Evolutionary conservation across 2,329 filamentous ascomycete genomes (phyloP), one percentile per base, ranked within the genome.

Genomic region (Sclerotinia minor): DNA sequence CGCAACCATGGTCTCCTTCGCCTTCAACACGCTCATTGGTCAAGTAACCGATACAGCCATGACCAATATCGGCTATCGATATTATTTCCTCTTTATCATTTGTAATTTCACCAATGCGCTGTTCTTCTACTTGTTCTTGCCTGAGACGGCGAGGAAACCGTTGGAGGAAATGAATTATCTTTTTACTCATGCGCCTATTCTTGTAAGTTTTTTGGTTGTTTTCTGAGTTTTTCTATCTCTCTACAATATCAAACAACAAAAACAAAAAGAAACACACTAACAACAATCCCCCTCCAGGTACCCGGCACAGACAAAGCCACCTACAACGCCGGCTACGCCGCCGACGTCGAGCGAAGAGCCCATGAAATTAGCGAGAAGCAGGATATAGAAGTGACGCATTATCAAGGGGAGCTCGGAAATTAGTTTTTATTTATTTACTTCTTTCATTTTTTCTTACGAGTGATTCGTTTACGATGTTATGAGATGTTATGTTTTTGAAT

Each of bases 11-110:
- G 83, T 81, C 0, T 87, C 83, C 15, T 92, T 90, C 77, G 89
- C 89, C 2, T 92, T 91, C 80, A 92, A 91, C 79, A 91, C 89
- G 41, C 86, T 92, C 84, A 91, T 92, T 67, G 88, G 88, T 1
- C 87, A 90, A 76, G 83, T 88, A 13, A 91, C 88, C 0, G 84
- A 84, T 3, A 85, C 87, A 3, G 82, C 82, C 5, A 79, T 83
- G 53, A 77, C 78, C 9, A 78, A 77, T n/a, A 79, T 83, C 58
- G 80, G 80, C 64, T 84, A 81, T 79, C 75, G 76, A 57, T 84
- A 77, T 76, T 84, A 84, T 74, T 79, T 85, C 65, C 75, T 90
- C 19, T 91, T 90, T 75, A 80, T 85, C 69, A 73, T 90, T 44
- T 89, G 88, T 77, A 91, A 91, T 76, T 85, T 89, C 73, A 88